Evolutionary conservation across 2,329 filamentous ascomycete genomes (phyloP), one percentile per base, ranked within the genome.

Genomic region (Penicillium sp.): DNA sequence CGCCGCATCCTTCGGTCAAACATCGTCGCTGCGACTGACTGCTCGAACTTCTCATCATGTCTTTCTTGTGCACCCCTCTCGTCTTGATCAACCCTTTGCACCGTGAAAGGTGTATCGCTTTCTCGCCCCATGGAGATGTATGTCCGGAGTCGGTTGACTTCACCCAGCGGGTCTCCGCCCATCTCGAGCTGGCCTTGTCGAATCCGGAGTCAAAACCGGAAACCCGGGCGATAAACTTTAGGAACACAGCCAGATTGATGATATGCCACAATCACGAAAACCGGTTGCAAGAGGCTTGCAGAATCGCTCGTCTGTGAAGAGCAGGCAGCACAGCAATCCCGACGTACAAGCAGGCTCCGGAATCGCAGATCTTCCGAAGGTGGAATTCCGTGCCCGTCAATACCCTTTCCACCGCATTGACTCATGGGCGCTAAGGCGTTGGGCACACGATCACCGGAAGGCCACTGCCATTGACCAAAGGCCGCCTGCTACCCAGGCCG

Each of bases 71-170:
- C 26, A 50, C 13, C 26, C 48, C 48, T 50, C 29, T 50, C n/a
- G 15, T 1, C 48, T 19, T 50, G 29, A 19, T 50, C 15, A 50
- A 50, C 26, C 48, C n/a, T 29, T 31, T 50, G 48, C 48, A 50
- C 48, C 15, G 26, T 50, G 23, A 50, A 50, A 50, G 26, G 48
- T 63, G 38, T 76, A 59, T 59, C 29, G 19, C n/a, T 21, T 59
- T 49, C 48, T 59, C 38, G 21, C 49, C 49, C 49, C n/a, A 59
- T 17, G 49, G 57, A 50, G 48, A 26, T 29, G 57, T 53, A 50
- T 59, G 49, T 59, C 48, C 17, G 35, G 48, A 38, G 49, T 38
- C 17, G 17, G 46, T 59, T 45, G 48, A 53, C 49, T 52, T 35
- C 41, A 54, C 35, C 48, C 31, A 52, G 48, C 56, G 49, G 56